Conservation (phyloP, 2,329 filamentous ascomycete species). For the Ophiocordyceps australis region DNA sequence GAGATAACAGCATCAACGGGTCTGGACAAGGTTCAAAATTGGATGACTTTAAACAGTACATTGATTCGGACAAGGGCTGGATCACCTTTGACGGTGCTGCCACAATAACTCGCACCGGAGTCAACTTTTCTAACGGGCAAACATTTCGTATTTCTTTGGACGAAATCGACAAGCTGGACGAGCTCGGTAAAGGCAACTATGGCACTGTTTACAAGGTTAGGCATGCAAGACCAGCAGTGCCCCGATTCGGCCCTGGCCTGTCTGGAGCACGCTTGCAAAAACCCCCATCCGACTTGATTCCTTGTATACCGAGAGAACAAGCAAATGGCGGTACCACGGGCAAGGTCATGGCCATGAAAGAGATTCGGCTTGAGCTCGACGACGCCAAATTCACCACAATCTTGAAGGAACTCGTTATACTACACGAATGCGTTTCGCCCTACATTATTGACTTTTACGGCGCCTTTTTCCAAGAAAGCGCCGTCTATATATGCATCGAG, state of each 20-base stretch:
- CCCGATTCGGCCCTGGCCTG: slow-evolving; percentile 40
- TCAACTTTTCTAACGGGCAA: slow-evolving; percentile 79
- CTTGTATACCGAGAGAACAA: slow-evolving; percentile 10
- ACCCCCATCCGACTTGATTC: slow-evolving; percentile 16
- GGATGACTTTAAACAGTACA: slow-evolving; percentile 54
- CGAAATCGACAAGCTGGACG: slow-evolving; percentile 82
- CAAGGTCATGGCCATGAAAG: slow-evolving; percentile 96
- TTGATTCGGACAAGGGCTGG: slow-evolving; percentile 81
- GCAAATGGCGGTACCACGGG: slow-evolving; percentile 36
- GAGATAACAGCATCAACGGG: slow-evolving; percentile 13
- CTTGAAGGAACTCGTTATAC: slow-evolving; percentile 89
- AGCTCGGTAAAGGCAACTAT: slow-evolving; percentile 95
- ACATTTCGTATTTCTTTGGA: slow-evolving; percentile 90
- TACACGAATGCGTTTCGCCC: slow-evolving; percentile 86
- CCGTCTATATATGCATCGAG: slow-evolving; percentile 98
- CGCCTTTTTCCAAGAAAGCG: slow-evolving; percentile 96
- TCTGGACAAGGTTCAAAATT: slow-evolving; percentile 27
- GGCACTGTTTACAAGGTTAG: slow-evolving; percentile 94
- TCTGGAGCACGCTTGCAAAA: slow-evolving; percentile 23
- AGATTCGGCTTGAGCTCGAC: slow-evolving; percentile 87
- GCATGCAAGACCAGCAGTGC: slow-evolving; percentile 49
- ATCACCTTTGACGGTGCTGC: slow-evolving; percentile 89
- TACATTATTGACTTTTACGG: slow-evolving; percentile 99
- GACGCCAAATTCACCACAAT: slow-evolving; percentile 95
- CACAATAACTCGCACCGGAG: slow-evolving; percentile 70